phyloP scores from a whole-genome alignment of 441 rosid species.

The Erodium moschatum region DNA sequence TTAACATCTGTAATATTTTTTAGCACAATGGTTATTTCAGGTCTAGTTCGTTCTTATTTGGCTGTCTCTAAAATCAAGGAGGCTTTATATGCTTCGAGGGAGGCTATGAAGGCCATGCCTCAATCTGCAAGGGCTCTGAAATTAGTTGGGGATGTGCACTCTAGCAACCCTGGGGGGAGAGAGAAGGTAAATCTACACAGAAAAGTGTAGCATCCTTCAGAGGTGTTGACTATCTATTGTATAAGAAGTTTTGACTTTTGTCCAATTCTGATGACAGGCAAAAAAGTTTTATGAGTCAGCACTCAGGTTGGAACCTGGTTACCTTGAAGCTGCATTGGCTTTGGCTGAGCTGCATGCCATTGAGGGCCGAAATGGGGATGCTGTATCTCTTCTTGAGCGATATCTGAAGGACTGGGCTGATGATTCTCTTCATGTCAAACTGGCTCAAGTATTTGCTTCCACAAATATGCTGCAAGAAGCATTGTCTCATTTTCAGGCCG shows the following conservation, averaged over 20 bases:
- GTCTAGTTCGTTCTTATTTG: conserved; percentile 88
- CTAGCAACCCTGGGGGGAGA: conserved; percentile 74
- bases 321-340: conserved; percentile 92
- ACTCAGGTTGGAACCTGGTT: conserved; percentile 85
- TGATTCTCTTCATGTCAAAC: conserved; percentile 89
- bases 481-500: conserved; percentile 80
- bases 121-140: conserved; percentile 92
- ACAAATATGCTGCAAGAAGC: conserved; percentile 81
- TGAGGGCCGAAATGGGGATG: conserved; percentile 91
- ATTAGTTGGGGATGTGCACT: conserved; percentile 95
- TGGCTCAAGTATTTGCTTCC: conserved; percentile 90
- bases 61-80: conserved; percentile 81
- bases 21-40: conserved; percentile 33
- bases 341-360: conserved; percentile 83
- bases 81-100: conserved; percentile 85
- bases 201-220: not conserved
- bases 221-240: not conserved
- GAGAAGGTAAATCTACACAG: conserved; percentile 56
- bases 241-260: conserved; percentile 14
- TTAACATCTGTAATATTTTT: conserved; percentile 17
- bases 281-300: conserved; percentile 94
- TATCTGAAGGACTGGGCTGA: conserved; percentile 98
- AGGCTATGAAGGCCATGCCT: conserved; percentile 99
- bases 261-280: conserved; percentile 44
- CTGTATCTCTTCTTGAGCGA: conserved; percentile 78